A percentile compares a stretch with the other conserved stretches of the same genome.
phyloP scores from a whole-genome alignment of 2,329 filamentous ascomycete species.

The Colletotrichum tropicale region DNA sequence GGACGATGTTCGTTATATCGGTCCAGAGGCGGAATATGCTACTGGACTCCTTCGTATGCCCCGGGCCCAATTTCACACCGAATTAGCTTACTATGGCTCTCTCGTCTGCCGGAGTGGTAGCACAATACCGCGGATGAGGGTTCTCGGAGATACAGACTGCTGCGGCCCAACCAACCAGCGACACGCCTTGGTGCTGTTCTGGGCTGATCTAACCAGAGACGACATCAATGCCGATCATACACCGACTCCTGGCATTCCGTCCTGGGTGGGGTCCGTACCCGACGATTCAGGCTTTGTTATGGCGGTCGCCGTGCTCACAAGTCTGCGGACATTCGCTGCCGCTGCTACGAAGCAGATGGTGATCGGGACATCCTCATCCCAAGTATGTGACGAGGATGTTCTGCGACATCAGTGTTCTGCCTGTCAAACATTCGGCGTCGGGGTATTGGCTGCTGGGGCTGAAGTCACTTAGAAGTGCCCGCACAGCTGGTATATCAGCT shows the following conservation, averaged over 20 bases:
- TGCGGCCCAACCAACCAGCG: no score
- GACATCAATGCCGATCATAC: background rate
- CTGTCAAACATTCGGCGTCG: background rate
- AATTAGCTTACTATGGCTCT: background rate
- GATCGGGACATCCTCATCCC: background rate
- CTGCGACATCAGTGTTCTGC: background rate
- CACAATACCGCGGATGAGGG: background rate
- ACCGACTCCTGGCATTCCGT: background rate
- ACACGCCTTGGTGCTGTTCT: no score
- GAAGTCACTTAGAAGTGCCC: background rate
- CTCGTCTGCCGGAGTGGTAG: background rate
- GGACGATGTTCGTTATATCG: rapidly evolving
- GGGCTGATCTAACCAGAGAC: background rate
- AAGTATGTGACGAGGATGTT: background rate
- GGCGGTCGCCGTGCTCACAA: background rate
- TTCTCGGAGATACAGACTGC: background rate
- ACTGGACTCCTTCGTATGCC: background rate
- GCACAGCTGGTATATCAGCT: no score
- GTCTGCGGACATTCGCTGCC: background rate
- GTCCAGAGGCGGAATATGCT: background rate
- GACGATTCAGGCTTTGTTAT: background rate
- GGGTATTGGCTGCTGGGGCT: background rate
- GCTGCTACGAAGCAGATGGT: background rate
- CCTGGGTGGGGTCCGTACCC: background rate
- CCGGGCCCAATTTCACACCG: background rate